Evolutionary conservation across 768 basidiomycete genomes (phyloP), one percentile per base, ranked within the genome.

Genomic region (Amanita exitialis): DNA sequence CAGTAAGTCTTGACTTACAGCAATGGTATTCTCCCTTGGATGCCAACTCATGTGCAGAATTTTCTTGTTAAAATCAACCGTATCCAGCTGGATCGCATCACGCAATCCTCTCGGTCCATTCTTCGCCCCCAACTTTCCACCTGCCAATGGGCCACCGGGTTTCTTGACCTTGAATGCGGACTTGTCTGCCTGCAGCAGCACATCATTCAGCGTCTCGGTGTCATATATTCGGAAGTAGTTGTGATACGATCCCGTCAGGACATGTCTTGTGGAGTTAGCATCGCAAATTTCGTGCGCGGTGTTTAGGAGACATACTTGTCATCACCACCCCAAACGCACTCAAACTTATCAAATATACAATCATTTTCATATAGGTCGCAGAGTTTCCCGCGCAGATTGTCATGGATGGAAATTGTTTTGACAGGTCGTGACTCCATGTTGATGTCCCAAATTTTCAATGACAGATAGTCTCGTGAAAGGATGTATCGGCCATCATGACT

Each of bases 201-300:
- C 83, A 61, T 98, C 96, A 54, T 83, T 86, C 55, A 82, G 63
- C 28, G 83, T 82, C 54, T 95, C 90, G 48, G 83, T 80, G 66
- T 98, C 95, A 70, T 92, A 99, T 81, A 99, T 96, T 66, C 93
- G 92, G 87, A 99, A 94, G 73, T 95, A 98, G 72, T 99, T 99
- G 74, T 98, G 95, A 73, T 99, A 99, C 46, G 96, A 98, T 39
- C 96, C 96, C n/a, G 96, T 97, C 56, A 99, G 74, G 53, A 98
- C 92, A 66, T 94, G 84, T 62, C 96, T 51, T 27, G 44, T 53
- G 27, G 51, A 38, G 50, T 51, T 27, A 50, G 51, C 6, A 21
- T 47, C 47, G 20, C 20, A 23, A 47, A 48, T 43, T 20, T 46
- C 45, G 48, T 52, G 44, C 43, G 54, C 42, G n/a, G 34, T 39